Base-by-base conservation (phyloP, 352 stramenopile species). In the Pythium aphanidermatum region DNA sequence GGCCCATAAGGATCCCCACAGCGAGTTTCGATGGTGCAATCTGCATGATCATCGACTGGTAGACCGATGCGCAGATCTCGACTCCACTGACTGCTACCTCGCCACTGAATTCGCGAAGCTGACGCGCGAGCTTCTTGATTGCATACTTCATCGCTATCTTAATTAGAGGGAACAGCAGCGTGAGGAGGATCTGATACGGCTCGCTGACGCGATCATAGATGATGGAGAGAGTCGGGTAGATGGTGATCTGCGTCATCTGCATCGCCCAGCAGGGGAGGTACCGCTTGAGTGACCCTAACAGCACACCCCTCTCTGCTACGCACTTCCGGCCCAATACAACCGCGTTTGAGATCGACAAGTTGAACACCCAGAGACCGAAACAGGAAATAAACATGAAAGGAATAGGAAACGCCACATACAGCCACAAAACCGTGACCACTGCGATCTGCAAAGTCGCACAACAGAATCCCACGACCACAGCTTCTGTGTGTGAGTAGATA, bases 41-140 rank as follows among this genome's bases (percentile, higher is more conserved):
- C 26, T 53, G 45, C 45, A 53, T 53, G 32, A 53, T 45, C 21
- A 44, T 36, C 13, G 34, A 35, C 21, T 53, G 45, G 28, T 53
- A 53, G 9, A 53, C 8, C 23, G 45, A 53, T 9, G 45, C 12
- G 13, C 21, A 25, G n/a, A 53, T 44, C 31, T 53, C 45, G 24
- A 53, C 33, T n/a, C 45, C 34, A 27, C 6, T 57, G 17, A 50
- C 43, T 11, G 52, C 45, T n/a, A 49, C 45, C 16, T 42, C 36
- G 6, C n/a, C 37, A 17, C 23, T 44, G 36, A 32, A 39, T 14
- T 55, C 35, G 10, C 16, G 19, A 5, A 44, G 23, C 3, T 30
- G 16, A 5, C 23, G 19, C 11, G 37, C 14, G 20, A 44, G 20
- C 5, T n/a, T 19, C 13, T 19, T 16, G 19, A 44, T 12, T 4